Percentiles rank a stretch among this genome's conserved stretches.
Evolutionary conservation across 495 filamentous ascomycete genomes (phyloP).

Genomic region (Neurospora pannonica): DNA sequence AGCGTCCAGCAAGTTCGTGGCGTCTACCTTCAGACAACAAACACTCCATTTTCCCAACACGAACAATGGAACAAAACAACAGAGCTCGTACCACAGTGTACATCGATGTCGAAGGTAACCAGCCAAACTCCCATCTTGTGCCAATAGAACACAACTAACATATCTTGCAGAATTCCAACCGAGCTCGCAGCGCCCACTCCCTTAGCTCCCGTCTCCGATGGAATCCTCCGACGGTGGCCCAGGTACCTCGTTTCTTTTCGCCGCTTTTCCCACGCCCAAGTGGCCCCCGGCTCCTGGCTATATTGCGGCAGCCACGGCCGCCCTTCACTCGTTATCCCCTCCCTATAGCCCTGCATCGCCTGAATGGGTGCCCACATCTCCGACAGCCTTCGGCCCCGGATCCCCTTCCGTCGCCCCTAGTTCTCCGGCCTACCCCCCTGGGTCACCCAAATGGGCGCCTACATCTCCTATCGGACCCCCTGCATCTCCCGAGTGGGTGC

Average conservation of each 20-base stretch:
- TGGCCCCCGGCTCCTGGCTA: not conserved
- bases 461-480: not conserved
- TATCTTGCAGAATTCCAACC: not conserved
- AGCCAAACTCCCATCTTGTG: not conserved
- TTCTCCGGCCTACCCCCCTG: not conserved
- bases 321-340: not conserved
- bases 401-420: not conserved
- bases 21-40: not conserved
- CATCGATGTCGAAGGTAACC: not conserved
- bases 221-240: not conserved
- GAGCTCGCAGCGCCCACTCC: not conserved
- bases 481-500: not conserved
- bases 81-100: not conserved
- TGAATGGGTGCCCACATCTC: not conserved
- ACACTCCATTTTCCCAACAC: not conserved
- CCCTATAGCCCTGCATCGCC: not conserved
- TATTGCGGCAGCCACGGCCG: not conserved
- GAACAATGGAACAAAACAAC: not conserved
- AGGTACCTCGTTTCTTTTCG: not conserved
- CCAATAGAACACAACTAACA: not conserved
- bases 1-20: not conserved
- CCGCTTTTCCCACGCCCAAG: not conserved
- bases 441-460: not conserved
- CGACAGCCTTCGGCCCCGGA: not conserved
- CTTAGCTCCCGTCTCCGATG: not conserved